Percentiles rank a stretch among this genome's conserved stretches.
Evolutionary conservation across 2,329 filamentous ascomycete species (phyloP).

Genomic region (Macrophomina phaseolina): DNA sequence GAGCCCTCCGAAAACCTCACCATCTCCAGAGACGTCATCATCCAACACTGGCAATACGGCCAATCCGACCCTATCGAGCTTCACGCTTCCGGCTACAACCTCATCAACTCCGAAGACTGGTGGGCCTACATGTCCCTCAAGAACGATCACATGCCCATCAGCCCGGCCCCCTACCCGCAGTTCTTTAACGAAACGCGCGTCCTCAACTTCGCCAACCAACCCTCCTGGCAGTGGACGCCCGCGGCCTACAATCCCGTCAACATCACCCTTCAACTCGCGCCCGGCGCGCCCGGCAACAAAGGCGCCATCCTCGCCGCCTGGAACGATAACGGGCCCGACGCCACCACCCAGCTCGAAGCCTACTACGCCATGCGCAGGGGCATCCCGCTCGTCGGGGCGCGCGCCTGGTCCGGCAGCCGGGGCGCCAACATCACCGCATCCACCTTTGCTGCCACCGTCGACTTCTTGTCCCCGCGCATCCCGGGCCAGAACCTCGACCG

Average conservation of each 20-base stretch:
- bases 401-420: conserved; percentile 36
- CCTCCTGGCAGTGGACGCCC: conserved; percentile 55
- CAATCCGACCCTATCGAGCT: conserved; percentile 54
- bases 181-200: conserved; percentile 53
- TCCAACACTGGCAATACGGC: conserved; percentile 58
- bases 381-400: conserved; percentile 34
- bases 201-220: conserved; percentile 51
- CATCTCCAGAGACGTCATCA: conserved; percentile 49
- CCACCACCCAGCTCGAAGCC: conserved; percentile 34
- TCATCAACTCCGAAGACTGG: conserved; percentile 58
- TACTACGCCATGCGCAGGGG: conserved; percentile 33
- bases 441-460: conserved; percentile 56
- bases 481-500: conserved; percentile 54
- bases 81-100: conserved; percentile 43
- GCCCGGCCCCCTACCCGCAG: conserved; percentile 54
- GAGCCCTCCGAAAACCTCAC: conserved; percentile 50
- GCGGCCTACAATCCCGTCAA: conserved; percentile 46
- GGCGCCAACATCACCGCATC: conserved; percentile 46
- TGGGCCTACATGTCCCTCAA: conserved; percentile 63
- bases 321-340: conserved; percentile 30
- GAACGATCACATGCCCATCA: conserved; percentile 57
- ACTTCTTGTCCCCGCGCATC: conserved; percentile 42
- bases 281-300: conserved; percentile 50
- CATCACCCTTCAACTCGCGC: conserved; percentile 30
- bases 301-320: conserved; percentile 39